phyloP scores from a whole-genome alignment of 257 asterid genomes.

The Solanum commersonii region DNA sequence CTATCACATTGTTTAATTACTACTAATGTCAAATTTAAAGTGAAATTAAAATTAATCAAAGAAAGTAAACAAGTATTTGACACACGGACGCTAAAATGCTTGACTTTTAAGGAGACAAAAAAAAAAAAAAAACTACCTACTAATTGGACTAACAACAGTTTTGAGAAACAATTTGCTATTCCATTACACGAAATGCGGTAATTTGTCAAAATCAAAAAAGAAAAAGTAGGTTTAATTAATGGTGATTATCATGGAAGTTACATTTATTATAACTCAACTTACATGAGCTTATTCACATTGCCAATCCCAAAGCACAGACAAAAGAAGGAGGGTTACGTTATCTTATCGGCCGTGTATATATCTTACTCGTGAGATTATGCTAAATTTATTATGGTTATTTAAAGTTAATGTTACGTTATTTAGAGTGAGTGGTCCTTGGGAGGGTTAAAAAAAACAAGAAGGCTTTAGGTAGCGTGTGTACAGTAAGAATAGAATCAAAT shows the following conservation, averaged over 20 bases:
- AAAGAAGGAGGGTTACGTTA: background rate
- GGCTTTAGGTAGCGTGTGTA: background rate
- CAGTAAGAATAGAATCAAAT: background rate
- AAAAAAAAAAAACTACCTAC: constrained; percentile 4
- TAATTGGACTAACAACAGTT: constrained; percentile 19
- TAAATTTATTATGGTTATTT: background rate
- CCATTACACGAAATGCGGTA: background rate
- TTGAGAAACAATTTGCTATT: background rate
- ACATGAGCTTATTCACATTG: background rate
- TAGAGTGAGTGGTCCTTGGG: constrained; percentile 3
- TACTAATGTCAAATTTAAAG: background rate
- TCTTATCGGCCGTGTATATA: background rate
- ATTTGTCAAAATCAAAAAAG: background rate
- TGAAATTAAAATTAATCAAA: background rate
- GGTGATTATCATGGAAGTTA: background rate
- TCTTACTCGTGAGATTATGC: background rate
- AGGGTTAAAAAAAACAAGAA: background rate
- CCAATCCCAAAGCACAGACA: background rate
- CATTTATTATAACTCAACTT: background rate
- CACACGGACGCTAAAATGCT: constrained; percentile 6
- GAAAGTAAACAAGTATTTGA: background rate
- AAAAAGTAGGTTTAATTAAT: background rate
- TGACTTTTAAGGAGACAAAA: constrained; percentile 40
- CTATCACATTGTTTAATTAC: background rate
- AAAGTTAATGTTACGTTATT: too few species aligned